Evolutionary conservation across 352 stramenopile genomes (phyloP).

Genomic region (Pythium brassicae): DNA sequence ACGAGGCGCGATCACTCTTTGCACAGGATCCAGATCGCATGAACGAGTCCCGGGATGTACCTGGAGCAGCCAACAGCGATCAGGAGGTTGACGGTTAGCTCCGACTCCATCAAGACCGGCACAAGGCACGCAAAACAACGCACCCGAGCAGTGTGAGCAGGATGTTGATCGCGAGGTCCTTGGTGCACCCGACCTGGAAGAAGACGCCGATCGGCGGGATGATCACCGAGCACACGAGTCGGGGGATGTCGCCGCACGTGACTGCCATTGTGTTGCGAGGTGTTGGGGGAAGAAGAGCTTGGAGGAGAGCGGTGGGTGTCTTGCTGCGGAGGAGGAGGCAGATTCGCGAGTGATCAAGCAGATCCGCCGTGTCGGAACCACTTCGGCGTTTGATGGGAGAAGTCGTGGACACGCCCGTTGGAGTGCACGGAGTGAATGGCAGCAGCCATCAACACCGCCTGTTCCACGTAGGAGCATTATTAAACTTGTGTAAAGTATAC

Average conservation of each 20-base stretch:
- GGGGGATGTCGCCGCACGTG: constrained; percentile 65
- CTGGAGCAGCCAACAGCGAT: constrained; percentile 14
- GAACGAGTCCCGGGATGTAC: constrained; percentile 69
- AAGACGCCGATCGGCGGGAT: constrained; percentile 39
- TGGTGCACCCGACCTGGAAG: constrained; percentile 33
- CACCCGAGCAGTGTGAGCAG: constrained; percentile 34
- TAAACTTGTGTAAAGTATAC: no score
- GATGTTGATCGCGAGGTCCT: constrained; percentile 57
- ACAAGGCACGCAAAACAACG: background rate
- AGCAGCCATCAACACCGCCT: no score
- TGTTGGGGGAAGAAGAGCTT: background rate
- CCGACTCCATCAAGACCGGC: no score
- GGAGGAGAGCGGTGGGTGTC: background rate
- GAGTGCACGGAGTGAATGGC: no score
- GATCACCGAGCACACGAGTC: constrained; percentile 65
- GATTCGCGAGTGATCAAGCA: constrained; percentile 4
- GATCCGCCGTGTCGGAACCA: no score
- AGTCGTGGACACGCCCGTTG: no score
- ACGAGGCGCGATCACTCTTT: constrained; percentile 31
- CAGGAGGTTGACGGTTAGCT: no score
- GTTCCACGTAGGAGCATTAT: no score
- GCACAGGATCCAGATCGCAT: constrained; percentile 71
- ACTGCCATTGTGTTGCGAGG: constrained; percentile 32
- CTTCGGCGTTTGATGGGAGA: background rate
- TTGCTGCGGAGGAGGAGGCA: background rate